Percentiles rank a stretch among this genome's conserved stretches.
Conservation (phyloP, 2,329 filamentous ascomycete species). For the Verticillium tricorpus region DNA sequence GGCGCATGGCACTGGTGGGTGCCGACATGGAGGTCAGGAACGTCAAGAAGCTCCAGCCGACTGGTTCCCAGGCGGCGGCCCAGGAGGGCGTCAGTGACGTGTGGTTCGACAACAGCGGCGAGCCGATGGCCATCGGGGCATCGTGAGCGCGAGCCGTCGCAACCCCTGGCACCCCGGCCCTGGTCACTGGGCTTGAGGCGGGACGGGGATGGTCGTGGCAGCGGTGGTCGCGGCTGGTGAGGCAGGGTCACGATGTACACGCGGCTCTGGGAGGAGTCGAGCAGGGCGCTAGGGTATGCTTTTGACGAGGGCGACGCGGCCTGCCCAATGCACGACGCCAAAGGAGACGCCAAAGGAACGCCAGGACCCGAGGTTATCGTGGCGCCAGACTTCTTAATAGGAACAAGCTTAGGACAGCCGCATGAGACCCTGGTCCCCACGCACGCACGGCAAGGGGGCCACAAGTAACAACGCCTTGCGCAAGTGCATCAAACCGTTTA, state of each 20-base stretch:
- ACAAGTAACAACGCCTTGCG: too few relatives aligned
- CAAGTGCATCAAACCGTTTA: not conserved
- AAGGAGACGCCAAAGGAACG: not conserved
- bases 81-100: slow-evolving; percentile 20
- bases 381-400: not conserved
- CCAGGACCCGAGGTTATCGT: not conserved
- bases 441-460: not conserved
- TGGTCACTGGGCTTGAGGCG: not conserved
- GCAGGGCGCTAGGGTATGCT: not conserved
- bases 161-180: not conserved
- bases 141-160: not conserved
- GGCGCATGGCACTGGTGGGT: slow-evolving; percentile 70
- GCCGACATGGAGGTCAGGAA: slow-evolving; percentile 68
- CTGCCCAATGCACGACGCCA: not conserved
- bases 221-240: too few relatives aligned
- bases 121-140: slow-evolving; percentile 3
- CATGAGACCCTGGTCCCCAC: not conserved
- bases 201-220: not conserved
- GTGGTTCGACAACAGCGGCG: slow-evolving; percentile 26
- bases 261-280: not conserved
- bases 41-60: slow-evolving; percentile 4
- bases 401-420: not conserved
- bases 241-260: not conserved
- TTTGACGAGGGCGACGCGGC: not conserved
- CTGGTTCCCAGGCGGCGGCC: slow-evolving; percentile 6